phyloP scores from a whole-genome alignment of 192 early-diverging fungal species.

The Coemansia sp. region DNA sequence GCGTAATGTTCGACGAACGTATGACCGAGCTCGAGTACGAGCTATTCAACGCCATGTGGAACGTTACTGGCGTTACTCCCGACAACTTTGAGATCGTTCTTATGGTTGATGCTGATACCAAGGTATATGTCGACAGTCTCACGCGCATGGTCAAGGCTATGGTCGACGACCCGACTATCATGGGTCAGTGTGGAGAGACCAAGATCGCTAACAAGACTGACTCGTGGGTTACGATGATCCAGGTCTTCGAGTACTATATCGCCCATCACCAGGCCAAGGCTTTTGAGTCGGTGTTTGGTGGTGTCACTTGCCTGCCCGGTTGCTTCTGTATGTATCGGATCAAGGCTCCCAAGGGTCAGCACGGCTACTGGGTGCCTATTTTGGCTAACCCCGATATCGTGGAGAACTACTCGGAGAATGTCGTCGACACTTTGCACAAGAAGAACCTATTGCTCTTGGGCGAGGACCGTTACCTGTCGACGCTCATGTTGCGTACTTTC shows the following conservation, averaged over 20 bases:
- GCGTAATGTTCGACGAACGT: slow-evolving; percentile 90
- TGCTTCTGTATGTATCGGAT: slow-evolving; percentile 99
- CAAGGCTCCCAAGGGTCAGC: slow-evolving; percentile 85
- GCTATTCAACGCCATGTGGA: slow-evolving; percentile 98
- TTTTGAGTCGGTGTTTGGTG: slow-evolving; percentile 97
- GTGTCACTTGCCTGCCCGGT: slow-evolving; percentile 98
- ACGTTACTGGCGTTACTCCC: slow-evolving; percentile 99
- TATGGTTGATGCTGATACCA: slow-evolving; percentile 99
- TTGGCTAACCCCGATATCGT: slow-evolving; percentile 86
- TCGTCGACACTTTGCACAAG: slow-evolving; percentile 97
- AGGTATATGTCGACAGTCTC: slow-evolving; percentile 88
- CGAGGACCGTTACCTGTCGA: slow-evolving; percentile 98
- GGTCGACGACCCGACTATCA: slow-evolving; percentile 90
- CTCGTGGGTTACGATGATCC: slow-evolving; percentile 98
- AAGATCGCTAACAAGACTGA: slow-evolving; percentile 91
- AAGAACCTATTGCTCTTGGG: slow-evolving; percentile 98
- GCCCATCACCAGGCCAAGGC: slow-evolving; percentile 97
- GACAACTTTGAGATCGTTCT: slow-evolving; percentile 97
- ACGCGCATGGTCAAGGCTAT: slow-evolving; percentile 96
- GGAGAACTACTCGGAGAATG: slow-evolving; percentile 91
- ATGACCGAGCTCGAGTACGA: slow-evolving; percentile 98
- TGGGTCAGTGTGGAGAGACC: slow-evolving; percentile 98
- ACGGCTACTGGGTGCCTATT: slow-evolving; percentile 90
- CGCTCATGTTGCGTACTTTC: slow-evolving; percentile 96
- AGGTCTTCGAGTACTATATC: slow-evolving; percentile 99